Evolutionary conservation across 352 stramenopile genomes (phyloP).

Genomic region (Phytophthora quininea): DNA sequence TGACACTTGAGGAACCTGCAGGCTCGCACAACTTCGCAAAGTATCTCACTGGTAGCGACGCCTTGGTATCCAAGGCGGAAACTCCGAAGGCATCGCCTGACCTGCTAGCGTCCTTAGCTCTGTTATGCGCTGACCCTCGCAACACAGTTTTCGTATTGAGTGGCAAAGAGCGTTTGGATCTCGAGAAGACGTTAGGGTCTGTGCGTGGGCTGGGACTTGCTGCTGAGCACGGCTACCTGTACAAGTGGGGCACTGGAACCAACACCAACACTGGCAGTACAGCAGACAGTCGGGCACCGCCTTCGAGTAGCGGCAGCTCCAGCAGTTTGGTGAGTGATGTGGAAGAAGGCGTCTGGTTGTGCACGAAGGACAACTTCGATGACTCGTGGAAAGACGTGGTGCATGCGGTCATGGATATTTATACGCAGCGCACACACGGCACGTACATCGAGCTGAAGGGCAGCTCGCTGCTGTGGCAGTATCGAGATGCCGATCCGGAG

Average conservation of each 20-base stretch:
- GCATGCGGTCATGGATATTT: constrained; percentile 99
- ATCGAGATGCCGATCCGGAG: constrained; percentile 98
- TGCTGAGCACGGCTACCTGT: constrained; percentile 99
- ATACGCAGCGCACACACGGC: constrained; percentile 97
- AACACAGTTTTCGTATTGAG: constrained; percentile 99
- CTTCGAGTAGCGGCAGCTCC: constrained; percentile 24
- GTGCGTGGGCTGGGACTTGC: constrained; percentile 96
- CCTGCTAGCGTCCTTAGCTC: constrained; percentile 89
- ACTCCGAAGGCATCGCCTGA: constrained; percentile 51
- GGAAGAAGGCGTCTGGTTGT: constrained; percentile 77
- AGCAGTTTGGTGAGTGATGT: constrained; percentile 38
- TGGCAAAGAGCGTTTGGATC: constrained; percentile 94
- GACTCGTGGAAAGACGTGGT: constrained; percentile 97
- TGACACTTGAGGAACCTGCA: constrained; percentile 90
- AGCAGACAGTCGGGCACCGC: constrained; percentile 25
- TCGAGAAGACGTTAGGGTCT: constrained; percentile 94
- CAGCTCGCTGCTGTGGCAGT: constrained; percentile 99
- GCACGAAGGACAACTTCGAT: constrained; percentile 91
- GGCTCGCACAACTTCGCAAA: constrained; percentile 79
- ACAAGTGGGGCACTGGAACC: constrained; percentile 88
- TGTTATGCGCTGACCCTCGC: constrained; percentile 93
- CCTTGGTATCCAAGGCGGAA: constrained; percentile 37
- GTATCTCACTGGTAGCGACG: constrained; percentile 63
- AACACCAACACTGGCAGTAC: constrained; percentile 42
- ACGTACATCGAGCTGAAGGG: constrained; percentile 99